Evolutionary conservation across 352 stramenopile species (phyloP), one percentile per base, ranked within the genome.

Genomic region (Ophiocytium majus): DNA sequence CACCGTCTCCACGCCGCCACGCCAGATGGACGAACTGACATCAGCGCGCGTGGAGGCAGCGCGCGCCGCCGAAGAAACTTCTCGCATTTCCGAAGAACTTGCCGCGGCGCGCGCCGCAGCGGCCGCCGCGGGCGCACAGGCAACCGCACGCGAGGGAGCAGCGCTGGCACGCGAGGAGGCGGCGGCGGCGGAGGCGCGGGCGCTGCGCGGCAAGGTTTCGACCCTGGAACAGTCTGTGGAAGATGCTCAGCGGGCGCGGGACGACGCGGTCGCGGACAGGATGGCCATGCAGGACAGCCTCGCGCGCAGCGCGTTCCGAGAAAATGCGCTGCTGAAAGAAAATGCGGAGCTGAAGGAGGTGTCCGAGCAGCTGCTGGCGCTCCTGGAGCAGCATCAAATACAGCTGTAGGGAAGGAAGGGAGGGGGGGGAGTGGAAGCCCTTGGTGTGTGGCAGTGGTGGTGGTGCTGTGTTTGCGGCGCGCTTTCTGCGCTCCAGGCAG

Each of bases 271-370:
- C 5, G 5, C 5, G 43, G 43, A 57, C 14, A 81, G 75, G 31
- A 10, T 50, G 17, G 75, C 75, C 5, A 31, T 36, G 32, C 75
- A 81, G 50, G 36, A 50, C 36, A 81, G 75, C 75, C 75, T 81
- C n/a, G 75, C 75, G 31, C 31, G 31, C 31, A 17, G 1, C 10
- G 75, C 75, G 50, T 31, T 57, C 19, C 10, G 75, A 57, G 75
- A 81, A 36, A 37, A 50, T 31, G 36, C 5, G 1, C 75, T 81
- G 31, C 31, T 37, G 31, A 37, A 50, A 9, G 75, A 81, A 31
- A 81, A 81, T 81, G 5, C 32, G 32, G 75, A 81, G 28, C 36
- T 81, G 10, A 81, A 81, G 36, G 75, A 81, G 49, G 75, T 81
- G 75, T 81, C 75, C 10, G 75, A 81, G 36, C 75, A 81, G 36